A percentile compares a stretch with the other conserved stretches of the same genome.
phyloP scores from a whole-genome alignment of 345 rosid species.

The Orychophragmus violaceus region DNA sequence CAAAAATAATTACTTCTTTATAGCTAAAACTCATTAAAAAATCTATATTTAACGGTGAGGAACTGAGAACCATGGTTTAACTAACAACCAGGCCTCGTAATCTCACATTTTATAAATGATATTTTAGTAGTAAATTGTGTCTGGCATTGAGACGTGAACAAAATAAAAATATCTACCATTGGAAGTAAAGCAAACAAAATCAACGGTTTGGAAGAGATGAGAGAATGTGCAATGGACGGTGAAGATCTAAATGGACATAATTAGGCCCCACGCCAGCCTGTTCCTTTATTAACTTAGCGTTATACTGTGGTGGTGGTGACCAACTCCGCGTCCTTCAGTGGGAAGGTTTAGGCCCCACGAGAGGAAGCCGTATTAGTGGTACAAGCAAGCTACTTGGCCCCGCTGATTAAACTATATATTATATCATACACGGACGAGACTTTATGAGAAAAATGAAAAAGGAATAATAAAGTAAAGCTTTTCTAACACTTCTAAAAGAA shows the following conservation, averaged over 20 bases:
- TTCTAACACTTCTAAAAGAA: background rate
- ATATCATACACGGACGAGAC: constrained; percentile 10
- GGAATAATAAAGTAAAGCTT: constrained; percentile 4
- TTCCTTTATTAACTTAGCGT: background rate
- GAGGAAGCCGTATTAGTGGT: constrained; percentile 19
- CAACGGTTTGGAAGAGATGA: constrained; percentile 18
- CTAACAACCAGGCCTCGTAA: background rate
- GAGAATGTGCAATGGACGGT: constrained; percentile 6
- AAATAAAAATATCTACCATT: background rate
- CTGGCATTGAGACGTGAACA: background rate
- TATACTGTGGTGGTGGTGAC: constrained; percentile 22
- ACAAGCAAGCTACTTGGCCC: constrained; percentile 20
- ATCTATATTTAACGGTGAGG: background rate
- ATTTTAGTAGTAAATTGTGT: background rate
- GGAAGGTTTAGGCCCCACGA: constrained; percentile 16
- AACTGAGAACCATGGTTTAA: background rate
- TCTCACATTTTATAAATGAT: background rate
- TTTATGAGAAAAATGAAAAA: background rate
- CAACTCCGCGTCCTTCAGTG: constrained; percentile 26
- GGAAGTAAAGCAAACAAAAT: background rate
- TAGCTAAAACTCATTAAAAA: background rate
- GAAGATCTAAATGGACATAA: background rate
- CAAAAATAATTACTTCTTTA: background rate
- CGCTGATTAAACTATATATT: constrained; percentile 15
- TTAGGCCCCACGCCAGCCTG: constrained; percentile 23